phyloP scores from a whole-genome alignment of 1,284 basidiomycete species.

The Pterulicium gracile region DNA sequence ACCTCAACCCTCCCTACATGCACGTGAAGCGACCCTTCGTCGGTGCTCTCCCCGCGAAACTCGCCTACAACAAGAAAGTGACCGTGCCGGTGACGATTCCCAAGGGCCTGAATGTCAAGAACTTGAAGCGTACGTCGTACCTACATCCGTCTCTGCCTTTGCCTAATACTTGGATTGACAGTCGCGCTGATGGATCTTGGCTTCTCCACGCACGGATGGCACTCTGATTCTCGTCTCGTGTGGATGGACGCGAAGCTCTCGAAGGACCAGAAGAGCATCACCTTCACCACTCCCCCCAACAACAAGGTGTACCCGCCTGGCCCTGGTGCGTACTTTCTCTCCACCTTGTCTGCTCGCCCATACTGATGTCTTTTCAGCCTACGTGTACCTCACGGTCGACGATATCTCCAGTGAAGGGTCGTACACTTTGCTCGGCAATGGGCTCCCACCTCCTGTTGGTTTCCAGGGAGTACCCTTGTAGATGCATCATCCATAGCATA shows the following conservation, averaged over 20 bases:
- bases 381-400: conserved; percentile 31
- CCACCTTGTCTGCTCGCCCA: neutral
- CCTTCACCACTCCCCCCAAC: conserved; percentile 31
- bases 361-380: conserved; percentile 7
- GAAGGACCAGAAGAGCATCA: conserved; percentile 23
- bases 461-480: conserved; percentile 1
- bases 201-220: conserved; percentile 35
- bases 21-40: conserved; percentile 25
- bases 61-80: conserved; percentile 28
- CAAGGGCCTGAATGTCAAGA: conserved; percentile 15
- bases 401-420: conserved; percentile 35
- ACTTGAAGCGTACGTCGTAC: conserved; percentile 22
- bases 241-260: conserved; percentile 30
- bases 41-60: conserved; percentile 22
- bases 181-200: conserved; percentile 38
- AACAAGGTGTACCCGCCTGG: conserved; percentile 40
- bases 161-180: conserved; percentile 7
- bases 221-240: conserved; percentile 32
- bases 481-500: no score
- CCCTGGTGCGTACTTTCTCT: conserved; percentile 22
- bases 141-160: neutral
- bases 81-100: conserved; percentile 26
- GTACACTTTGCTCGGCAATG: conserved; percentile 35
- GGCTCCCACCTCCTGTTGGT: conserved; percentile 15
- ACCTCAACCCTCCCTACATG: conserved; percentile 35